These are phyloP conservation scores for Perkinsus olseni DNA, from an alignment of 169 alveolate species.

Conservation along the genomic window DNA sequence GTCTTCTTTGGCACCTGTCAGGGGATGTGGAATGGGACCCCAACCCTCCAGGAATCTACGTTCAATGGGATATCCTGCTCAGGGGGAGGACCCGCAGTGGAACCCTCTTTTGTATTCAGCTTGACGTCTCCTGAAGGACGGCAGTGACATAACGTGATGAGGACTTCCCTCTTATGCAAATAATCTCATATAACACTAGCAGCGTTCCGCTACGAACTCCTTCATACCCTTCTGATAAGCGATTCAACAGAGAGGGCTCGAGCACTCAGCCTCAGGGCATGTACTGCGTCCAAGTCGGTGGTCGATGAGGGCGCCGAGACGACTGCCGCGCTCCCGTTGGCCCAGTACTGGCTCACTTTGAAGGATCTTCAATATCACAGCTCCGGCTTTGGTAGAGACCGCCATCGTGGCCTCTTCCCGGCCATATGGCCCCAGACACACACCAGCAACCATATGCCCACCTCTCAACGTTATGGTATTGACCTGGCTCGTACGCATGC, in stretches of 20 bases:
- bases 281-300: too few species aligned
- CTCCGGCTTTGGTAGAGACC: background rate
- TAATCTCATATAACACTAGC: too few species aligned
- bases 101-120: constrained; percentile 13
- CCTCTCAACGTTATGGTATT: background rate
- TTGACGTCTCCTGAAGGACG: constrained; percentile 18
- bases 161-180: too few species aligned
- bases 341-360: too few species aligned
- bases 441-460: background rate
- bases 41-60: background rate
- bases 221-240: too few species aligned
- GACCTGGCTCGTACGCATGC: constrained; percentile 44
- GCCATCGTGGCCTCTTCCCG: constrained; percentile 54
- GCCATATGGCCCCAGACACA: constrained; percentile 56
- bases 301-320: too few species aligned
- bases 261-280: too few species aligned
- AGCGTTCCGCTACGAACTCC: too few species aligned
- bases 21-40: background rate
- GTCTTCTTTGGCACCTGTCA: constrained; percentile 49
- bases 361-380: background rate
- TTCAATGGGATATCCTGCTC: constrained; percentile 56
- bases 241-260: too few species aligned
- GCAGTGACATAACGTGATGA: too few species aligned
- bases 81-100: constrained; percentile 49
- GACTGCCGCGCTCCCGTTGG: too few species aligned